Evolutionary conservation across 2,329 filamentous ascomycete genomes (phyloP), one percentile per base, ranked within the genome.

Genomic region (Xylaria sp.): DNA sequence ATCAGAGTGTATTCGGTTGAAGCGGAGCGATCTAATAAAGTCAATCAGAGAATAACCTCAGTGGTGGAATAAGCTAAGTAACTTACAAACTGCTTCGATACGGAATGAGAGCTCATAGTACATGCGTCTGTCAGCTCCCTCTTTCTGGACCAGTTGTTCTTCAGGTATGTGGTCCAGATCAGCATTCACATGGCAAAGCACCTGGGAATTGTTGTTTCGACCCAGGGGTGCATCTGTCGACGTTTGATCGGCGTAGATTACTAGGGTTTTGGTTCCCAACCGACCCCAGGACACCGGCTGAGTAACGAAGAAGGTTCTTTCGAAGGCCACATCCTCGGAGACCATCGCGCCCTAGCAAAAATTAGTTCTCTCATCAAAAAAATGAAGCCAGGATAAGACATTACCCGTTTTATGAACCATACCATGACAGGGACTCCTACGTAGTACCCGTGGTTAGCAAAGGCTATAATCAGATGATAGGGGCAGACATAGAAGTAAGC

Each of bases 1-100:
- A 78, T 63, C 26, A 78, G 63, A 4, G 75, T 76, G 57, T 78
- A 78, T 21, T 70, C 66, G 0, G 74, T 77, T 4, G 70, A 74
- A 0, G 73, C 74, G 1, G 74, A 76, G 6, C 72, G 67, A 56
- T 75, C 65, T 69, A 34, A 16, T 19, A 8, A 9, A 16, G 7
- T 16, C 8, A 40, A 26, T 9, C 19, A 5, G 11, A 9, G 11
- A 17, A 2, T 42, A 17, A 16, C 5, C 6, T 7, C 9, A 7
- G 11, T 13, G 11, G 9, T 13, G 11, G 16, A 13, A 34, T 13
- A 34, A 13, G 11, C 3, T 11, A 34, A 34, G 29, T 13, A 11
- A 64, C 66, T 61, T 50, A 70, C 68, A 77, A 2, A 74, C 66
- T 1, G 72, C 68, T 57, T 78, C 74, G 16, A 78, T 72, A 51